Conservation (phyloP, 352 stramenopile genomes). For the Thalassiosira livingstoniorum region DNA sequence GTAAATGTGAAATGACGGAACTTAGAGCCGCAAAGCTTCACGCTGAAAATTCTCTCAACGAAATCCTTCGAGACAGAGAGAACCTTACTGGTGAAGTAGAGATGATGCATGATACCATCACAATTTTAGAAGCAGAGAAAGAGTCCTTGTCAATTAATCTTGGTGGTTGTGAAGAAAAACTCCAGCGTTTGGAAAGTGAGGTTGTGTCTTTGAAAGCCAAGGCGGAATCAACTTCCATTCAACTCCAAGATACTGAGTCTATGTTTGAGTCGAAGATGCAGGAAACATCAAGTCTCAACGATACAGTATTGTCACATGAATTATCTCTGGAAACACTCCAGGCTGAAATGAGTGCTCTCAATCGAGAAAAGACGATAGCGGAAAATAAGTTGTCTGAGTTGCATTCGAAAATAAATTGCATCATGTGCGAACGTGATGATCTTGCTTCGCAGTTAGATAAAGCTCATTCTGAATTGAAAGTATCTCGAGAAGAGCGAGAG, state of each 20-base stretch:
- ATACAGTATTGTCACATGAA: slow-evolving; percentile 35
- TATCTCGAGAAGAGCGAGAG: slow-evolving; percentile 21
- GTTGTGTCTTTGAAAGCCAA: slow-evolving; percentile 27
- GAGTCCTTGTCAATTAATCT: slow-evolving; percentile 14
- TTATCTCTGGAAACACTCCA: slow-evolving; percentile 27
- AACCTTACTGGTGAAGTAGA: slow-evolving; percentile 41
- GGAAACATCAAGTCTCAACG: slow-evolving; percentile 21
- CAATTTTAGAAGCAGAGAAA: slow-evolving; percentile 34
- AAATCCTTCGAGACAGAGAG: slow-evolving; percentile 36
- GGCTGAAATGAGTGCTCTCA: slow-evolving; percentile 26
- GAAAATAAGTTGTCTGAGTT: slow-evolving; percentile 34
- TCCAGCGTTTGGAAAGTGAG: slow-evolving; percentile 18
- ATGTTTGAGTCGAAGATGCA: slow-evolving; percentile 42
- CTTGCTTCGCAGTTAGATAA: slow-evolving; percentile 41
- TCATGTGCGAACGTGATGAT: slow-evolving; percentile 40
- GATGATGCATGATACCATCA: slow-evolving; percentile 35
- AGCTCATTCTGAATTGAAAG: slow-evolving; percentile 24
- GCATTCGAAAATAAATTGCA: slow-evolving; percentile 35
- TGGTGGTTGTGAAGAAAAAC: slow-evolving; percentile 38
- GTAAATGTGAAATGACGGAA: neutral
- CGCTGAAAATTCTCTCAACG: slow-evolving; percentile 31
- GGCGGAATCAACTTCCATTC: slow-evolving; percentile 33
- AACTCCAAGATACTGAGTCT: slow-evolving; percentile 43
- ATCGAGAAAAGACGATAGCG: slow-evolving; percentile 20
- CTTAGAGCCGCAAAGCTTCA: slow-evolving; percentile 21